Conservation (phyloP, 768 basidiomycete species). For the Russula dissimulans region DNA sequence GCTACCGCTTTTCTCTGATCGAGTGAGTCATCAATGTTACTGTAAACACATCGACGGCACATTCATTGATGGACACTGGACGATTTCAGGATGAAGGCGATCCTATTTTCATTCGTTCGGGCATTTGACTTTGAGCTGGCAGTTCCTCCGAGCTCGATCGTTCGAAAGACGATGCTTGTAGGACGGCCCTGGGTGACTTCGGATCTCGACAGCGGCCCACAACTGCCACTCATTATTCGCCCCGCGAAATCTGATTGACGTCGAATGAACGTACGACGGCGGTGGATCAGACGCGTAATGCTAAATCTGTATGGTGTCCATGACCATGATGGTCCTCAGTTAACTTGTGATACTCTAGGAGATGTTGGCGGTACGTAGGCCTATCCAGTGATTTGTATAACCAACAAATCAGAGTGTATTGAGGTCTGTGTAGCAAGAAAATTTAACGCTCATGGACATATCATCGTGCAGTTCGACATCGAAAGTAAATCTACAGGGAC, state of each 20-base stretch:
- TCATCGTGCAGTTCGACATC: no score
- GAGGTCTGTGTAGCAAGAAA: neutral
- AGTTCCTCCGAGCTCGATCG: neutral
- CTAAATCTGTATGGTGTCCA: neutral
- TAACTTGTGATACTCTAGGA: neutral
- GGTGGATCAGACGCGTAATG: neutral
- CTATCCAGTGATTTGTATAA: no score
- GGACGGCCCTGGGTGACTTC: conserved; percentile 11
- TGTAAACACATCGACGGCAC: no score
- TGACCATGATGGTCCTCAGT: neutral
- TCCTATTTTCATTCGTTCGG: conserved; percentile 22
- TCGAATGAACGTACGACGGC: neutral
- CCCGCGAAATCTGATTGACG: conserved; percentile 3
- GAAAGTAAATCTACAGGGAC: no score
- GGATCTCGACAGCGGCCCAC: conserved; percentile 3
- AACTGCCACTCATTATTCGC: conserved; percentile 17
- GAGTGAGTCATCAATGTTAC: conserved; percentile 5
- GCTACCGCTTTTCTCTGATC: conserved; percentile 17
- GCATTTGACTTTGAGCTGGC: conserved; percentile 22
- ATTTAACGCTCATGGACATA: neutral
- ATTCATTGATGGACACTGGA: neutral
- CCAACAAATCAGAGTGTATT: neutral
- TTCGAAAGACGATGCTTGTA: conserved; percentile 9
- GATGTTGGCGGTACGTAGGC: no score
- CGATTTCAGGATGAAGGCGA: conserved; percentile 21